These are phyloP conservation scores for Carallia pectinifolia DNA, from an alignment of 345 rosid genomes.

Conservation along the genomic window DNA sequence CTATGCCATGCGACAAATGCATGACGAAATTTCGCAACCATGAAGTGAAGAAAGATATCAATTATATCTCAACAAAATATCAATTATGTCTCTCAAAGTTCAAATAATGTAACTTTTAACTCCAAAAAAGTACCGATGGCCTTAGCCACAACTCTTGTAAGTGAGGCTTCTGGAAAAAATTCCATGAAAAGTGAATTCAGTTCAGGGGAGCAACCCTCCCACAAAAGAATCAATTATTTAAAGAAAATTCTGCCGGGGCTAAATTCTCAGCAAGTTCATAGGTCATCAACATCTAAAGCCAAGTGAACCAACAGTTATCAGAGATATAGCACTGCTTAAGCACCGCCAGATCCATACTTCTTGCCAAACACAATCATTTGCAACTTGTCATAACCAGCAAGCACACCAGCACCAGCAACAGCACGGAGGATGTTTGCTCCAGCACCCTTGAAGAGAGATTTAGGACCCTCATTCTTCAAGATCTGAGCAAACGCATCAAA, in stretches of 20 bases:
- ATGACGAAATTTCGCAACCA: too few relatives aligned
- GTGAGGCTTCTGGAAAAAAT: conserved; percentile 17
- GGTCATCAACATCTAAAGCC: conserved; percentile 59
- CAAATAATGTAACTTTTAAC: conserved; percentile 6
- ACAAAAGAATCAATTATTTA: conserved; percentile 39
- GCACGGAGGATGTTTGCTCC: conserved; percentile 42
- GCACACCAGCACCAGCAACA: conserved; percentile 39
- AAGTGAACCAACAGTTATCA: neutral
- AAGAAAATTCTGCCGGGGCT: conserved; percentile 24
- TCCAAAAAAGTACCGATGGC: conserved; percentile 2
- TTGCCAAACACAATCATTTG: conserved; percentile 37
- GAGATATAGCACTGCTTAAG: neutral
- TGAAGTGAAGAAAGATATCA: too few relatives aligned
- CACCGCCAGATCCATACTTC: conserved; percentile 37
- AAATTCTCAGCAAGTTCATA: conserved; percentile 31
- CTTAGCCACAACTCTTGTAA: conserved; percentile 6
- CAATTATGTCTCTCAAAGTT: neutral
- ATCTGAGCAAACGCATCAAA: conserved; percentile 31
- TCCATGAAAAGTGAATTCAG: conserved; percentile 20
- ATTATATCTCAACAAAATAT: neutral
- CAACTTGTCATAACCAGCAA: conserved; percentile 39
- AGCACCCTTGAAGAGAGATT: conserved; percentile 42
- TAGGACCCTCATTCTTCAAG: conserved; percentile 36
- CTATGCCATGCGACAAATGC: too few relatives aligned
- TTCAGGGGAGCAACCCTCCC: conserved; percentile 32